Evolutionary conservation across 148 eudicot species (phyloP).

Genomic region (Rhododendron kiyosumense): DNA sequence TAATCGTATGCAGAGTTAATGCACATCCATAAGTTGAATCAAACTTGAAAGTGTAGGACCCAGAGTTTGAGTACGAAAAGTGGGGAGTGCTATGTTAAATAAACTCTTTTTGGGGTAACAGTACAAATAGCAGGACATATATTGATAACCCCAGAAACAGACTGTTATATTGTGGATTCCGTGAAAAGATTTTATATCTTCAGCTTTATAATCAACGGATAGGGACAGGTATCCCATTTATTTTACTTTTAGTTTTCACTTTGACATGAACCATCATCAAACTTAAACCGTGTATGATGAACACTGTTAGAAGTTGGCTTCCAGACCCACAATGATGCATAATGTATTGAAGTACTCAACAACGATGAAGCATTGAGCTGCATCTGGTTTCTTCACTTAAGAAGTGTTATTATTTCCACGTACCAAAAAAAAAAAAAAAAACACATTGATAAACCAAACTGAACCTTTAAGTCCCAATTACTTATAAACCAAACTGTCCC

Average conservation of each 20-base stretch:
- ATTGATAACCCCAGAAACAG: not conserved
- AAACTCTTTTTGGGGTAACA: not conserved
- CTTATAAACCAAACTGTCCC: too few species aligned
- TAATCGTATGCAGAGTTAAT: not conserved
- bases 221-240: not conserved
- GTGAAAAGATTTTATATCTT: not conserved
- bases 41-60: not conserved
- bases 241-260: not conserved
- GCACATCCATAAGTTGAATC: not conserved
- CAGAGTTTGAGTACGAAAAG: not conserved
- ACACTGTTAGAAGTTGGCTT: not conserved
- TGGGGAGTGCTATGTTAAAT: not conserved
- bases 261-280: not conserved
- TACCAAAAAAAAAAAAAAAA: not conserved
- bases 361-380: not conserved
- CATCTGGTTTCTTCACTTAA: not conserved
- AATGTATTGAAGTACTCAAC: too few species aligned
- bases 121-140: not conserved
- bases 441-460: not conserved
- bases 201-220: not conserved
- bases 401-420: not conserved
- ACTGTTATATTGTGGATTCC: not conserved
- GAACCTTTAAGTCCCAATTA: not conserved
- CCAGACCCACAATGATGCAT: not conserved
- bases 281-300: not conserved